Conservation (phyloP, 2,329 filamentous ascomycete species). For the Fusarium sp. region DNA sequence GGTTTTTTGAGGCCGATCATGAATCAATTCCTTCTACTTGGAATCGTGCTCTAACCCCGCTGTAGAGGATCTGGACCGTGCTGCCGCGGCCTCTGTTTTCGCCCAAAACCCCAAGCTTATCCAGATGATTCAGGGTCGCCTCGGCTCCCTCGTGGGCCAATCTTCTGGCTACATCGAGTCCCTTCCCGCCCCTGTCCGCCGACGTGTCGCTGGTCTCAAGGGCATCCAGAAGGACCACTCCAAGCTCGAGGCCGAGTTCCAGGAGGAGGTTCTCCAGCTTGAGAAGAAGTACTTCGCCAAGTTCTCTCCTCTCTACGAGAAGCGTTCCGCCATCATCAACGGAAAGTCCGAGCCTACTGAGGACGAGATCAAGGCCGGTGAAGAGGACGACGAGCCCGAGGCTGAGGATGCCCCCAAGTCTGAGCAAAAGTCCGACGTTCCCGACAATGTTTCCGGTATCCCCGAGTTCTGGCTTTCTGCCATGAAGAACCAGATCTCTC, state of each 20-base stretch:
- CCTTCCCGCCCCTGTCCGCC: slow-evolving; percentile 87
- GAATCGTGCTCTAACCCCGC: slow-evolving; percentile 36
- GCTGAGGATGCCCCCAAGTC: slow-evolving; percentile 71
- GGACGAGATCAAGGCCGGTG: slow-evolving; percentile 85
- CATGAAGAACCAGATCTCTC: slow-evolving; percentile 99
- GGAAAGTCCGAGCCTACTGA: slow-evolving; percentile 86
- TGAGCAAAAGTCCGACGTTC: slow-evolving; percentile 68
- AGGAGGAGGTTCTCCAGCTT: slow-evolving; percentile 96
- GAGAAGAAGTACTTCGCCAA: slow-evolving; percentile 99
- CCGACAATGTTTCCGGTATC: slow-evolving; percentile 76
- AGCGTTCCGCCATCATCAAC: slow-evolving; percentile 93
- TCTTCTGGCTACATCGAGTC: slow-evolving; percentile 99
- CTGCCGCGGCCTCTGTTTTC: slow-evolving; percentile 89
- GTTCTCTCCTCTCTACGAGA: slow-evolving; percentile 96
- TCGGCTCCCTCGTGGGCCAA: slow-evolving; percentile 90
- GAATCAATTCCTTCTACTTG: slow-evolving; percentile 9
- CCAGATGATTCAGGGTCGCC: slow-evolving; percentile 97
- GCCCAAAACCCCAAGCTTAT: slow-evolving; percentile 95
- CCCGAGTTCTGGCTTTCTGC: slow-evolving; percentile 99
- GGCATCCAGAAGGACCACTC: slow-evolving; percentile 99
- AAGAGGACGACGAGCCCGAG: slow-evolving; percentile 81
- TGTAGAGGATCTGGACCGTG: slow-evolving; percentile 89
- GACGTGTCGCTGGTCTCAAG: slow-evolving; percentile 93
- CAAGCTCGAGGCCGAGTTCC: slow-evolving; percentile 97
- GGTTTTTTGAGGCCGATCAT: slow-evolving; percentile 5